Evolutionary conservation across 225 moss, liverwort and hornwort genomes (phyloP).

Genomic region (Pleurozium schreberi): DNA sequence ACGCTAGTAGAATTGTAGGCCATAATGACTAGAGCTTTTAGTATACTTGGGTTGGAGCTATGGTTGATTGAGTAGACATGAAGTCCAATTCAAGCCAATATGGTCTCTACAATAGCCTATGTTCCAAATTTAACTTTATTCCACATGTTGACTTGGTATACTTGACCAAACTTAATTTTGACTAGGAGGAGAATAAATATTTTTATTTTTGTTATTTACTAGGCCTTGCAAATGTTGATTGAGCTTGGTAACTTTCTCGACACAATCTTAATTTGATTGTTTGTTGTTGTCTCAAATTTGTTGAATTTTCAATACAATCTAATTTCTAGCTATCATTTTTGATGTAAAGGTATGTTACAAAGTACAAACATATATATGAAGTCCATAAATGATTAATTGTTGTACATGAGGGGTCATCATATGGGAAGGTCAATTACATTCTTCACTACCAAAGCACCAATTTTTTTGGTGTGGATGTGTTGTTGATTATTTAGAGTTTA

Average conservation of each 20-base stretch:
- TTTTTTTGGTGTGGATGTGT: too few species aligned
- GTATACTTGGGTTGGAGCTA: neutral
- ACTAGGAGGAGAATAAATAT: rapidly evolving
- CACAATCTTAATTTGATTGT: neutral
- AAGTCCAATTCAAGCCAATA: neutral
- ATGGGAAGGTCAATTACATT: too few species aligned
- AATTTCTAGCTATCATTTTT: neutral
- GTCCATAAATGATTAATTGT: too few species aligned
- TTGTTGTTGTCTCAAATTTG: neutral
- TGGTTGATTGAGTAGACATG: neutral
- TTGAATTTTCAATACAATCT: neutral
- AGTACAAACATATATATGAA: too few species aligned
- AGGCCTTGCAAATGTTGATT: neutral
- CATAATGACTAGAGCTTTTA: neutral
- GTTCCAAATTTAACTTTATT: neutral
- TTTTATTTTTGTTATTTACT: neutral
- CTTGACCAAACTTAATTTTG: neutral
- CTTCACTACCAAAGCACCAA: too few species aligned
- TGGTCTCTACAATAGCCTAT: neutral
- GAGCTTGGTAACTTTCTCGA: neutral
- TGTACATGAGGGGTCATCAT: too few species aligned
- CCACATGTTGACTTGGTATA: neutral
- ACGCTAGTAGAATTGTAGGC: neutral
- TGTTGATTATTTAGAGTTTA: too few species aligned
- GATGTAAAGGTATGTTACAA: too few species aligned